phyloP scores from a whole-genome alignment of 2,329 filamentous ascomycete genomes.

The Claviceps citrina region DNA sequence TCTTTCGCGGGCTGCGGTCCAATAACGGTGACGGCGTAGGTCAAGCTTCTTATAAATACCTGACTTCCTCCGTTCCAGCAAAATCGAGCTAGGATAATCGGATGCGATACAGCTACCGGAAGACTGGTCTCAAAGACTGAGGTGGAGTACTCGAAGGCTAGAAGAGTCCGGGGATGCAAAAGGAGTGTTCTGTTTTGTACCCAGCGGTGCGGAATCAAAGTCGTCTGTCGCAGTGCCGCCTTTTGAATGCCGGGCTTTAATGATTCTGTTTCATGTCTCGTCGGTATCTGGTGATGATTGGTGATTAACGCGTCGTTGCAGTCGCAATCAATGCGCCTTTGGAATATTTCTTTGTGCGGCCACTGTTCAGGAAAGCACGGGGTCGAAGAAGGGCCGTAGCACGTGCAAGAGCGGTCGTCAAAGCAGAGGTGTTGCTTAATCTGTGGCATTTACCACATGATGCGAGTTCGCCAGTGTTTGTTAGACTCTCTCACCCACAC shows the following conservation, averaged over 20 bases:
- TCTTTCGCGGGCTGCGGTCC: conserved; percentile 12
- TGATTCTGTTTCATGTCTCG: conserved; percentile 7
- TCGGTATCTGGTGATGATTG: not conserved
- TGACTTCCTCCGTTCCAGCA: not conserved
- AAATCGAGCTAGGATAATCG: not conserved
- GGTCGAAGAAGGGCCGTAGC: not conserved
- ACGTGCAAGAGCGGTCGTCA: not conserved
- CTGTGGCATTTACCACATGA: conserved; percentile 7
- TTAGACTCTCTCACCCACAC: conserved; percentile 1
- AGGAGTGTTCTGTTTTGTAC: not conserved
- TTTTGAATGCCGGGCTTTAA: conserved; percentile 3
- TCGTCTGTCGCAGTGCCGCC: not conserved
- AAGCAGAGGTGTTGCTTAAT: conserved; percentile 3
- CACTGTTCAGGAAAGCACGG: not conserved
- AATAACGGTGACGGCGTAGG: conserved; percentile 12
- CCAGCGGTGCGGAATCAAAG: not conserved
- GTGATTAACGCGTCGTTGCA: not conserved
- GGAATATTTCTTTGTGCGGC: not conserved
- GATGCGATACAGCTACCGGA: not conserved
- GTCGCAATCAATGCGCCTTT: not conserved
- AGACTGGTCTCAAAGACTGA: not conserved
- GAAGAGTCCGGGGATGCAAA: conserved; percentile 1
- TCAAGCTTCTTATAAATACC: conserved; percentile 3
- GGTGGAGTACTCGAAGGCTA: not conserved
- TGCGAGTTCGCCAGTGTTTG: conserved; percentile 2